Conservation (phyloP, 2,329 filamentous ascomycete species). For the Aspergillus sp. region DNA sequence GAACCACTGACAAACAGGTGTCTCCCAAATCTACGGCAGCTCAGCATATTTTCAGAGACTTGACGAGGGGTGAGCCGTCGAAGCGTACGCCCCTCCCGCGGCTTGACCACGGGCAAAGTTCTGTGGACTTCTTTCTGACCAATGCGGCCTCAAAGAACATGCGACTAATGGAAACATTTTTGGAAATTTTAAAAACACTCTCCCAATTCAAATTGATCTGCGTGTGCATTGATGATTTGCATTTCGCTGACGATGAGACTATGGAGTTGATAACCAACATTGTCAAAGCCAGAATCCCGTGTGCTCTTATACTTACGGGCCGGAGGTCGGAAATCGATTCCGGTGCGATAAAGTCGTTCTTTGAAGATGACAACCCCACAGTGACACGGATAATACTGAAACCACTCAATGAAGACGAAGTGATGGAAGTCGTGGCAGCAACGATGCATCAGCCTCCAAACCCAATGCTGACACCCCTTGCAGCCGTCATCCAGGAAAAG, state of each 20-base stretch:
- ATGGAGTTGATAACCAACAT: constrained; percentile 81
- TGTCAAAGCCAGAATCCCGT: constrained; percentile 72
- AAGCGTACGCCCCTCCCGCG: constrained; percentile 33
- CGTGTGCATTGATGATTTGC: constrained; percentile 83
- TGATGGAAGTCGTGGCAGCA: constrained; percentile 76
- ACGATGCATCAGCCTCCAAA: constrained; percentile 71
- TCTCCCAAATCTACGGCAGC: constrained; percentile 29
- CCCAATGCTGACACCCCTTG: constrained; percentile 73
- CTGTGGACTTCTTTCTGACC: constrained; percentile 40
- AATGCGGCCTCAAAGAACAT: constrained; percentile 53
- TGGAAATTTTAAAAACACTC: constrained; percentile 81
- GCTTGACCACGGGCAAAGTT: constrained; percentile 36
- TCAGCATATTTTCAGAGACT: constrained; percentile 32
- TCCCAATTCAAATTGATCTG: constrained; percentile 83
- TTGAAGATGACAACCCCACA: constrained; percentile 52
- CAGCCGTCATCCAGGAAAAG: constrained; percentile 84
- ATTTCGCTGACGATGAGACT: constrained; percentile 86
- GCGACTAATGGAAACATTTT: constrained; percentile 80
- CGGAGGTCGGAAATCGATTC: constrained; percentile 64
- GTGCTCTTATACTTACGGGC: constrained; percentile 78
- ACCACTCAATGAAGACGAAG: constrained; percentile 75
- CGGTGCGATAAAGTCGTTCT: constrained; percentile 40
- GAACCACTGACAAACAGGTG: constrained; percentile 35
- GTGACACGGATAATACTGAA: constrained; percentile 70
- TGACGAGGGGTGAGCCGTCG: constrained; percentile 29